Evolutionary conservation across 202 grass and related monocot species (phyloP).

Genomic region (Zizania palustris): DNA sequence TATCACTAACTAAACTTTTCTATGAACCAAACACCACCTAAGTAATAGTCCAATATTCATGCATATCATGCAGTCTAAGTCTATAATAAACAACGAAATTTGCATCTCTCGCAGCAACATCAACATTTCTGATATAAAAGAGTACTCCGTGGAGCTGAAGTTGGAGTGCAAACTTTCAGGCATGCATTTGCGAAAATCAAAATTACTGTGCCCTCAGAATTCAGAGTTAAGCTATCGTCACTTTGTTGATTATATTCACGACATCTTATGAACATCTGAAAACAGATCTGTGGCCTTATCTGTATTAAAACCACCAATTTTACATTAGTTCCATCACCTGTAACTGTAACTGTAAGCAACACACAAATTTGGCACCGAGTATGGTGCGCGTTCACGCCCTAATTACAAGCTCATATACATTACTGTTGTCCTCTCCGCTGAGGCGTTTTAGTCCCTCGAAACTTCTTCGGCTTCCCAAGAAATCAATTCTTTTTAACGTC

Average conservation of each 20-base stretch:
- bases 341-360: constrained; percentile 25
- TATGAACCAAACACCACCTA: no score
- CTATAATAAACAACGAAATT: constrained; percentile 5
- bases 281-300: background rate
- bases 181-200: no score
- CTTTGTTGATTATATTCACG: no score
- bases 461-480: constrained; percentile 88
- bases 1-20: no score
- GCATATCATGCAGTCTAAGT: background rate
- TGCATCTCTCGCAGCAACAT: background rate
- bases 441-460: constrained; percentile 88
- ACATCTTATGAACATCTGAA: background rate
- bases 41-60: constrained; percentile 18
- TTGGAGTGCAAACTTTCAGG: background rate
- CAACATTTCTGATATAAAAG: background rate
- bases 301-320: background rate
- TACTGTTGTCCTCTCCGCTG: constrained; percentile 69
- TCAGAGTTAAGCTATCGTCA: background rate
- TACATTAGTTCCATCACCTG: background rate
- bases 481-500: constrained; percentile 76
- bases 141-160: background rate
- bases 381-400: constrained; percentile 60
- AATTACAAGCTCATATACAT: constrained; percentile 83
- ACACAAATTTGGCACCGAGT: constrained; percentile 45
- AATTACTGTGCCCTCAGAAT: background rate